Evolutionary conservation across 2,329 filamentous ascomycete species (phyloP).

Genomic region (Pseudocercospora eumusae): DNA sequence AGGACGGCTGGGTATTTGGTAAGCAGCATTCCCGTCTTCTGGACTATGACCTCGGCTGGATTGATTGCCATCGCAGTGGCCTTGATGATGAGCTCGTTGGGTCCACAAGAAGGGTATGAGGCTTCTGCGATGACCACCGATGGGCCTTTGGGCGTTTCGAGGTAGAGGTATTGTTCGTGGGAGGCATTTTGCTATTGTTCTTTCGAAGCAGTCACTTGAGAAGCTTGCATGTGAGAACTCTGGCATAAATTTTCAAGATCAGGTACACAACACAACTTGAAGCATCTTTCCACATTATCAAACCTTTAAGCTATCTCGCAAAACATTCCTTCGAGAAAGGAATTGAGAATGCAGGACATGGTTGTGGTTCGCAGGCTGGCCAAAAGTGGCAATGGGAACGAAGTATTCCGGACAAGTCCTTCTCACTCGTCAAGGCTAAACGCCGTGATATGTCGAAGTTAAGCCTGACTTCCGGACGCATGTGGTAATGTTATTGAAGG

Average conservation of each 20-base stretch:
- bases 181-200: background rate
- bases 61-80: slow-evolving; percentile 45
- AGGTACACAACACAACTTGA: too few species aligned
- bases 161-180: background rate
- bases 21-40: slow-evolving; percentile 31
- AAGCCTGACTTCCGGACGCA: background rate
- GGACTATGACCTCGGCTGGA: slow-evolving; percentile 43
- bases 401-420: background rate
- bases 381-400: background rate
- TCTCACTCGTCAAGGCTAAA: background rate
- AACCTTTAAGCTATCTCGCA: too few species aligned
- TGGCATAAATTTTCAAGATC: too few species aligned
- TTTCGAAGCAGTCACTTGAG: too few species aligned
- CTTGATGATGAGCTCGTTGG: slow-evolving; percentile 41
- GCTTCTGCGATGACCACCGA: slow-evolving; percentile 21
- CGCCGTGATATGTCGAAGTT: background rate
- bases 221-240: too few species aligned
- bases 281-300: too few species aligned
- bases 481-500: background rate
- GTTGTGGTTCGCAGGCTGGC: background rate
- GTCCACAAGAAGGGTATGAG: slow-evolving; percentile 25
- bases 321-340: too few species aligned
- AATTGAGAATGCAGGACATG: too few species aligned
- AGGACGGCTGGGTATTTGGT: slow-evolving; percentile 34
- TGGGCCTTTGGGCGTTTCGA: background rate